Base-by-base conservation (phyloP, 23 red algal species). In the Agarophyton chilense region DNA sequence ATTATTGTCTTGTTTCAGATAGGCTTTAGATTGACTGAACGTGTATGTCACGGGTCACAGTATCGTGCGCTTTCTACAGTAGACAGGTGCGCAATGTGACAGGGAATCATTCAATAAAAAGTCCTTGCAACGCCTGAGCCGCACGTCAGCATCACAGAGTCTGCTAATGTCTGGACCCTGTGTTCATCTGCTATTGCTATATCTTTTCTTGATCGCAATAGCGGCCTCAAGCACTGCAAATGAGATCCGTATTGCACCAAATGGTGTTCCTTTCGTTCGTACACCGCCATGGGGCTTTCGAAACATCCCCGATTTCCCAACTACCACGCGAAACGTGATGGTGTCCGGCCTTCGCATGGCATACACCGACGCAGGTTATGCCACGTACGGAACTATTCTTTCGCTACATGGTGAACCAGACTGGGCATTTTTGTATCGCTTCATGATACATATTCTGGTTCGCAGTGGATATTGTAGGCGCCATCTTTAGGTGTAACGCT, bases 361-460 rank as follows among this genome's bases (percentile, higher is more conserved):
- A 18, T 74, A 74, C 41, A 74, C 68, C 9, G 68, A 74, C 41
- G 43, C 68, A 4, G 68, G 68, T 1, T 74, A 74, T 25, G 68
- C 68, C 68, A 74, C 38, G 9, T 39, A 74, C 21, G 68, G 68
- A 43, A 74, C 68, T 18, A 74, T 74, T 74, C 68, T 74, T 74
- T 26, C 47, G 38, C 68, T 74, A 16, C 68, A 74, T 39, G 68
- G 68, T 21, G 68, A 74, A 18, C 68, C 68, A 31, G 68, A 74
- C 68, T 74, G 68, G 68, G 68, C 68, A 0, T 74, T 46, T 47
- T 19, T 74, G 21, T 74, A 74, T 25, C 68, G 68, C 33, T 74
- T 35, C 32, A 74, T 74, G 68, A 74, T 74, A 5, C 68, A 38
- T 6, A 49, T 39, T 4, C 43, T 74, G 0, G 41, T 39, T 74